Conservation (phyloP, 768 basidiomycete genomes). For the Hortiboletus campestris region DNA sequence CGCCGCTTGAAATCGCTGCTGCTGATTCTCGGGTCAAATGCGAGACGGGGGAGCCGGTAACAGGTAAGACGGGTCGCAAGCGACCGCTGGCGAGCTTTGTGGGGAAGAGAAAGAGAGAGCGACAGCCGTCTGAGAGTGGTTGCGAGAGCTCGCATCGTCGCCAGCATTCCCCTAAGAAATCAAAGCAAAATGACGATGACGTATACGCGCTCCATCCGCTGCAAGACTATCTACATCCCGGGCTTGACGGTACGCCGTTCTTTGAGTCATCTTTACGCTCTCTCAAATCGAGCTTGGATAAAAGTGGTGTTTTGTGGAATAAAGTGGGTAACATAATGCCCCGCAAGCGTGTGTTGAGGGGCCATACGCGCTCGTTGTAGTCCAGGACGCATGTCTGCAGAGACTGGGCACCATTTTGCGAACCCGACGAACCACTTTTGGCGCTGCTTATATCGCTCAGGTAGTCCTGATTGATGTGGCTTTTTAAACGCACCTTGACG, state of each 20-base stretch:
- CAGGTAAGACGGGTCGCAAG: neutral
- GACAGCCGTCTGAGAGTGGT: neutral
- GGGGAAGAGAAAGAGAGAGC: neutral
- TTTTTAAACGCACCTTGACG: neutral
- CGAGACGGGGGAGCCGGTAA: neutral
- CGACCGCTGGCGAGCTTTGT: neutral
- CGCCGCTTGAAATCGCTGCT: neutral
- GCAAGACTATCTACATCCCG: slow-evolving; percentile 49
- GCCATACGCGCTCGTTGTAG: slow-evolving; percentile 32
- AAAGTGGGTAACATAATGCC: slow-evolving; percentile 55
- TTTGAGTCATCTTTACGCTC: neutral
- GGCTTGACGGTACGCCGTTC: slow-evolving; percentile 54
- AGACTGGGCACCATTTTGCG: slow-evolving; percentile 75
- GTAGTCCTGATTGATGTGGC: slow-evolving; percentile 30
- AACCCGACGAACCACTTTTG: slow-evolving; percentile 84
- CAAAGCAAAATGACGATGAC: slow-evolving; percentile 48
- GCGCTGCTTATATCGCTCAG: slow-evolving; percentile 65
- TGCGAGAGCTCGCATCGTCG: neutral
- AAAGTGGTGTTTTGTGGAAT: slow-evolving; percentile 84
- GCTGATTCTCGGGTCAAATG: neutral
- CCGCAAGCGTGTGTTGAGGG: neutral
- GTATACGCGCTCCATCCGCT: slow-evolving; percentile 48
- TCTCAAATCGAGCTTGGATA: neutral
- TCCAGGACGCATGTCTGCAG: slow-evolving; percentile 66
- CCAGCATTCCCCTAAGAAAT: slow-evolving; percentile 24